These are phyloP conservation scores for Epicoccum sorghinum DNA, from an alignment of 2,329 filamentous ascomycete genomes.

Conservation along the genomic window DNA sequence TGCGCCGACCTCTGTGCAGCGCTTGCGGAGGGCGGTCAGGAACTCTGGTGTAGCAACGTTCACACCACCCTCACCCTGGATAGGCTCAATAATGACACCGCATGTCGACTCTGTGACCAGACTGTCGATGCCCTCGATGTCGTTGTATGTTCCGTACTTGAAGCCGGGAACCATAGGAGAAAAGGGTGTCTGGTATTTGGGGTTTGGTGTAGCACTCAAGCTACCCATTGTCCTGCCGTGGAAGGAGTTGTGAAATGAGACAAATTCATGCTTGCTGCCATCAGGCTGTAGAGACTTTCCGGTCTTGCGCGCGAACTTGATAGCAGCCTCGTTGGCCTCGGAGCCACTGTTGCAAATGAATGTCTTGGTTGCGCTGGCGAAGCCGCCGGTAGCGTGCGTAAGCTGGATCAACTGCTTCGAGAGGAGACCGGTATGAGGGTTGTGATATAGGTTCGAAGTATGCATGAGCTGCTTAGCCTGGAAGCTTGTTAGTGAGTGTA, in stretches of 20 bases:
- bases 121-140: slow-evolving; percentile 71
- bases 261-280: slow-evolving; percentile 77
- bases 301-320: slow-evolving; percentile 94
- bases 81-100: slow-evolving; percentile 94
- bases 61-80: slow-evolving; percentile 95
- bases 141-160: slow-evolving; percentile 83
- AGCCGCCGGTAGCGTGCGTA: slow-evolving; percentile 78
- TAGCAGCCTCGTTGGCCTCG: slow-evolving; percentile 96
- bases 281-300: slow-evolving; percentile 76
- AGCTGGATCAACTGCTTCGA: slow-evolving; percentile 84
- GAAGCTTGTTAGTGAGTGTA: slow-evolving; percentile 18
- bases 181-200: slow-evolving; percentile 96
- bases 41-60: slow-evolving; percentile 84
- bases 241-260: slow-evolving; percentile 91
- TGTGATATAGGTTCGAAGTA: slow-evolving; percentile 95
- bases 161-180: slow-evolving; percentile 95
- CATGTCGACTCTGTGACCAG: slow-evolving; percentile 86
- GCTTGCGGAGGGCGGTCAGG: slow-evolving; percentile 77
- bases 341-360: slow-evolving; percentile 97
- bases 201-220: slow-evolving; percentile 94
- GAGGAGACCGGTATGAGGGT: slow-evolving; percentile 89
- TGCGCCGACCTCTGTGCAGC: slow-evolving; percentile 85
- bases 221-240: slow-evolving; percentile 96
- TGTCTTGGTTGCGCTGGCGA: slow-evolving; percentile 78
- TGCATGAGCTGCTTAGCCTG: slow-evolving; percentile 76